Base-by-base conservation (phyloP, 768 basidiomycete species). In the Rhizopogon vesiculosus region DNA sequence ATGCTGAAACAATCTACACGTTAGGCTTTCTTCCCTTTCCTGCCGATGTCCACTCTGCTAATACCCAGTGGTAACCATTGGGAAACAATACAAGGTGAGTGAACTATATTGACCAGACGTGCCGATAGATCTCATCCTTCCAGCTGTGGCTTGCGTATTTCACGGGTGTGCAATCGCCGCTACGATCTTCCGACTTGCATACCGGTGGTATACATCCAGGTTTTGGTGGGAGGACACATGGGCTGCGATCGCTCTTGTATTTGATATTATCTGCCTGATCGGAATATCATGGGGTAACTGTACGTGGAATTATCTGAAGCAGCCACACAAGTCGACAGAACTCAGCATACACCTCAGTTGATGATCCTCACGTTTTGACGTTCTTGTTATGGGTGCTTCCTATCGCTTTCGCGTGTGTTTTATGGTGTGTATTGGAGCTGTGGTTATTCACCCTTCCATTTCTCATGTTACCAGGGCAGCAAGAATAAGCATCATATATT, bases 201-300 rank as follows among this genome's bases (percentile, higher is more conserved):
- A 69, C 42, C 66, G 68, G 39, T 64, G 56, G 53, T 44, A 35
- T 41, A 49, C 60, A 31, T 56, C 55, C 16, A 60, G 28, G 28
- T 62, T 66, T 54, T 60, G 62, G 56, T 69, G 66, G 66, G 66
- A 68, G 18, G 66, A 68, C 31, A 41, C 56, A 38, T 69, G 66
- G 66, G 66, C 66, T 7, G 48, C 56, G 1, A 7, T 60, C 25
- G 64, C 66, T 9, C 66, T 68, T 35, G n/a, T 60, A 48, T 62
- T 46, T 43, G 66, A 62, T 39, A 44, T 66, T 5, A 42, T 7
- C 9, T 68, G 63, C 51, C 56, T 68, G 8, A 45, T 39, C 22
- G 54, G 59, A 44, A 5, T 67, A 13, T 38, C 35, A 15, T 69
- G 68, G 66, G 60, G 60, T 28, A 0, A 18, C 6, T 7, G 68